Base-by-base conservation (phyloP, 768 basidiomycete genomes). In the Leccinum olivaceopallidum region DNA sequence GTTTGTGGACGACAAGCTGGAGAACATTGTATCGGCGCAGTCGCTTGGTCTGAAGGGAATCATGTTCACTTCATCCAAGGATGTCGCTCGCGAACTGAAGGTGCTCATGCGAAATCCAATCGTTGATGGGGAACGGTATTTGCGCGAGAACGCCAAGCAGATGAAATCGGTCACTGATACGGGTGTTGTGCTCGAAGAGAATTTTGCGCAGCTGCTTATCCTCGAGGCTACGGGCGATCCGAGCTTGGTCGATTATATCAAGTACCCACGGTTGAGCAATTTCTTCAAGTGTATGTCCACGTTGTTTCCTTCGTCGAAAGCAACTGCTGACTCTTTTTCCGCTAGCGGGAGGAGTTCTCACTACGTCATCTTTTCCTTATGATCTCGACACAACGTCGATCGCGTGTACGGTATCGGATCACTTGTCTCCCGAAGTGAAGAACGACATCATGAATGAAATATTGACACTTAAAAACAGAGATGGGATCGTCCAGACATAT, bases 1-100 rank as follows among this genome's bases (percentile, higher is more conserved):
- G 3, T 68, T 70, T 16, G 68, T 68, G n/a, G 67, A 68, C 10
- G 67, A 68, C 26, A 68, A 60, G 55, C 12, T 67, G 53, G 68
- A 68, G 57, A 69, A 69, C 8, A 59, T 68, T 5, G 55, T 68
- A 6, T 61, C 65, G 20, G 65, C 65, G 1, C 62, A 37, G 36
- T 70, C 67, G 5, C 18, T 69, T 39, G 68, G 68, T 12, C 42
- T 70, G 34, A 60, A 60, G 22, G 67, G 67, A 0, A 67, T 68
- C 30, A 37, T 69, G 13, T 68, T 66, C 30, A 62, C 65, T 2
- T 67, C 67, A 5, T 61, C 48, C 37, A 58, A 62, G 3, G 60
- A 67, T 6, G 63, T 69, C 8, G 48, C 60, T 30, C 62, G 50
- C 16, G 63, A 60, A 37, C 59, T 68, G 53, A 64, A 28, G 42